phyloP scores from a whole-genome alignment of 768 basidiomycete genomes.

The Boletellus ananiceps region DNA sequence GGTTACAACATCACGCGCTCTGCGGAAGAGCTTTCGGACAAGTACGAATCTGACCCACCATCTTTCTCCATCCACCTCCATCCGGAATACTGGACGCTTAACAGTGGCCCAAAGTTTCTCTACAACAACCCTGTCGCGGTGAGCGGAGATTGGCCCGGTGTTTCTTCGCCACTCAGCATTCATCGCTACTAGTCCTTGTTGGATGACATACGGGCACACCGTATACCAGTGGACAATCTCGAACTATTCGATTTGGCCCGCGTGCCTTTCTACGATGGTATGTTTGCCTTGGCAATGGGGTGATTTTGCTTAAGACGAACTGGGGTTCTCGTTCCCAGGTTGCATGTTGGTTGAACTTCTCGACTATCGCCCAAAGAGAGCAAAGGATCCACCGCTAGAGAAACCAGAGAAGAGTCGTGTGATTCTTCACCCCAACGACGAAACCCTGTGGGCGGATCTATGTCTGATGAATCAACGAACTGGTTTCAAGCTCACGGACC shows the following conservation, averaged over 20 bases:
- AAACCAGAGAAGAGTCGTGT: conserved; percentile 63
- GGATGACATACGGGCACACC: conserved; percentile 77
- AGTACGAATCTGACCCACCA: conserved; percentile 51
- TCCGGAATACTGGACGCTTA: conserved; percentile 78
- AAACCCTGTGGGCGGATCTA: conserved; percentile 77
- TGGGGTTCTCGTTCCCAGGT: conserved; percentile 39
- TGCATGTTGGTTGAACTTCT: conserved; percentile 83
- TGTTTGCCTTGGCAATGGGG: conserved; percentile 15
- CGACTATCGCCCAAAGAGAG: conserved; percentile 63
- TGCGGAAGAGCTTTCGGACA: conserved; percentile 53
- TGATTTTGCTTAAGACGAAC: neutral
- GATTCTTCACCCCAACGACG: conserved; percentile 71
- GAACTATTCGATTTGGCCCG: conserved; percentile 70
- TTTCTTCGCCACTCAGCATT: conserved; percentile 4
- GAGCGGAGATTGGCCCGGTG: conserved; percentile 10
- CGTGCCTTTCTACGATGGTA: conserved; percentile 83
- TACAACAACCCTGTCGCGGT: conserved; percentile 76
- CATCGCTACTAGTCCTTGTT: conserved; percentile 54
- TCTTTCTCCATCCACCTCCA: conserved; percentile 79
- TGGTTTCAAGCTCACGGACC: conserved; percentile 62
- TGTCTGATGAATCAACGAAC: conserved; percentile 60
- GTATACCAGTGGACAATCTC: conserved; percentile 83
- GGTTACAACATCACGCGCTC: conserved; percentile 72
- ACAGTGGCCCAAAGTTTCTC: conserved; percentile 75
- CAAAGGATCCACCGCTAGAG: conserved; percentile 53